Evolutionary conservation across 805 yeast species (phyloP).

Genomic region (Saturnispora besseyi): DNA sequence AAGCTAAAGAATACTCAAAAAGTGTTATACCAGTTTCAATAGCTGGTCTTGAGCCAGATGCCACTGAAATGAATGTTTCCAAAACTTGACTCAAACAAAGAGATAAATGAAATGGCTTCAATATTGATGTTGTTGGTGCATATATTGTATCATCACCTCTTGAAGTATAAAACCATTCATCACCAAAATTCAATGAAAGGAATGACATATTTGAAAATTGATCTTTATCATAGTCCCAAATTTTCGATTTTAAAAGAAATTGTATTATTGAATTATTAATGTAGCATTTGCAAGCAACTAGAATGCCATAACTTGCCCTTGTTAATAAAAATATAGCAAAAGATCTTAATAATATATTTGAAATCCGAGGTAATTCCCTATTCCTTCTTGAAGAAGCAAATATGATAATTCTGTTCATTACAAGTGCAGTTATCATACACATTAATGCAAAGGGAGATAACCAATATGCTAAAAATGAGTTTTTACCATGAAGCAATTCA

Average conservation of each 20-base stretch:
- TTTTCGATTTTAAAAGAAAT: conserved; percentile 8
- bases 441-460: conserved; percentile 41
- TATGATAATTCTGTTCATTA: conserved; percentile 48
- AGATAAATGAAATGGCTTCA: conserved; percentile 50
- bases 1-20: conserved; percentile 68
- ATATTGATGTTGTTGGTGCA: conserved; percentile 41
- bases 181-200: conserved; percentile 22
- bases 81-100: conserved; percentile 54
- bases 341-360: conserved; percentile 30
- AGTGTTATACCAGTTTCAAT: conserved; percentile 63
- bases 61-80: conserved; percentile 55
- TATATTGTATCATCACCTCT: conserved; percentile 11
- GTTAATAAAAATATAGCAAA: conserved; percentile 29
- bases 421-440: conserved; percentile 50
- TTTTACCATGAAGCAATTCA: conserved; percentile 13
- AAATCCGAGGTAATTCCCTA: conserved; percentile 25
- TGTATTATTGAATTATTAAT: conserved; percentile 5
- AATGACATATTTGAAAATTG: conserved; percentile 21
- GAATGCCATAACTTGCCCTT: conserved; percentile 30
- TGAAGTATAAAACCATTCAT: conserved; percentile 12
- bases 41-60: conserved; percentile 46
- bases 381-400: conserved; percentile 46
- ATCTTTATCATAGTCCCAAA: conserved; percentile 19
- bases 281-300: conserved; percentile 16
- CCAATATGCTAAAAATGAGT: conserved; percentile 41